phyloP scores from a whole-genome alignment of 805 yeast genomes.

The Teunomyces atbi region DNA sequence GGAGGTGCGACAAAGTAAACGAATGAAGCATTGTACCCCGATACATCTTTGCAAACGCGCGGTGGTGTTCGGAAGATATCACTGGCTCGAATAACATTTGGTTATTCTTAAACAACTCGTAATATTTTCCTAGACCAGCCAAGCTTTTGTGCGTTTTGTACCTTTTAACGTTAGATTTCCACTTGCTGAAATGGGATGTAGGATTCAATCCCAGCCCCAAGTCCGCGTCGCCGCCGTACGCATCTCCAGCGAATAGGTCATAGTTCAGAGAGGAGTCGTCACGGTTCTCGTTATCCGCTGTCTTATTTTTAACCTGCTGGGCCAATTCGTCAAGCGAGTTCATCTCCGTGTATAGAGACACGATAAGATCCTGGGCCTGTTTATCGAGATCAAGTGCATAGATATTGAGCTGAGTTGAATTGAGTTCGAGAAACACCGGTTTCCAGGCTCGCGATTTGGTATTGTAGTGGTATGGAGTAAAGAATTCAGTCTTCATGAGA shows the following conservation, averaged over 20 bases:
- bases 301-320: constrained; percentile 4
- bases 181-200: constrained; percentile 14
- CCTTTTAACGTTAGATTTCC: constrained; percentile 18
- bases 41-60: constrained; percentile 16
- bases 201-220: constrained; percentile 3
- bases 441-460: constrained; percentile 27
- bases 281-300: background rate
- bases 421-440: constrained; percentile 39
- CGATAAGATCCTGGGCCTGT: constrained; percentile 20
- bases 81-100: constrained; percentile 40
- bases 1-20: constrained; percentile 30
- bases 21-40: constrained; percentile 24
- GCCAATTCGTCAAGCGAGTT: constrained; percentile 22
- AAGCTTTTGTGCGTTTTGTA: constrained; percentile 15
- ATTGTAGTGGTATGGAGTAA: constrained; percentile 35
- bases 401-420: constrained; percentile 38
- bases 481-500: constrained; percentile 34
- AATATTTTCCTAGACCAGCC: constrained; percentile 17
- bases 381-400: constrained; percentile 25
- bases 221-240: constrained; percentile 24
- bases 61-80: constrained; percentile 13
- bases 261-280: background rate
- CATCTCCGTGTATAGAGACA: constrained; percentile 29
- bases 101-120: constrained; percentile 25
- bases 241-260: constrained; percentile 26